Percentiles rank a stretch among this genome's conserved stretches.
Evolutionary conservation across 176 grass and related monocot genomes (phyloP).

Genomic region (Zea luxurians): DNA sequence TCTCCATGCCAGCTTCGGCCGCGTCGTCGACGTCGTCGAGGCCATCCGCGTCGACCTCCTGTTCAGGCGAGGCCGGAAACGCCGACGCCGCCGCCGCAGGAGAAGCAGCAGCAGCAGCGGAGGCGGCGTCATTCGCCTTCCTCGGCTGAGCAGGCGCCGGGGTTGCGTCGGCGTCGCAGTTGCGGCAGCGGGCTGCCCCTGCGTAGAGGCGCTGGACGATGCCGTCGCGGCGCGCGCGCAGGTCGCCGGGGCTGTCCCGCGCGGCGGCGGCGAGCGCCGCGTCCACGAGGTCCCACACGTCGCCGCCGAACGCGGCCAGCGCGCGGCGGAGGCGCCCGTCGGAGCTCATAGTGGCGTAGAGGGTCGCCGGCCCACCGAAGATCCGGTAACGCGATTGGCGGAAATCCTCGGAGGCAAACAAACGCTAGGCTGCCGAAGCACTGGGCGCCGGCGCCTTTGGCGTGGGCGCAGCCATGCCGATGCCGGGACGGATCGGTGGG

Average conservation of each 20-base stretch:
- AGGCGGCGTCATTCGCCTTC: background rate
- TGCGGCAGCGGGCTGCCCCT: slow-evolving; percentile 36
- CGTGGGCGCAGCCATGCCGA: slow-evolving; percentile 38
- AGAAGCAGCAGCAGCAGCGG: background rate
- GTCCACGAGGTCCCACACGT: slow-evolving; percentile 76
- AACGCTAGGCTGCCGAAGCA: slow-evolving; percentile 8
- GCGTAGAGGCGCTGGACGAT: slow-evolving; percentile 73
- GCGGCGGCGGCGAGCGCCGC: slow-evolving; percentile 54
- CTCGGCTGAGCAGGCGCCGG: background rate
- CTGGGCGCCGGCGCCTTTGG: slow-evolving; percentile 28
- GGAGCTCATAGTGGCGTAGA: slow-evolving; percentile 33
- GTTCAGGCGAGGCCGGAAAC: slow-evolving; percentile 22
- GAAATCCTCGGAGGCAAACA: background rate
- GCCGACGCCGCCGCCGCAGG: slow-evolving; percentile 1
- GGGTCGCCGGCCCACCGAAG: background rate
- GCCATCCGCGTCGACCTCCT: slow-evolving; percentile 29
- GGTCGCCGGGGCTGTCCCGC: slow-evolving; percentile 56
- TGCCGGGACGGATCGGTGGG: slow-evolving; percentile 40
- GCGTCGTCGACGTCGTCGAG: slow-evolving; percentile 33
- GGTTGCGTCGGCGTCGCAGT: slow-evolving; percentile 38
- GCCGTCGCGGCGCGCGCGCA: slow-evolving; percentile 65
- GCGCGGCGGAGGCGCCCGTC: slow-evolving; percentile 58
- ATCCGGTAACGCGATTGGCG: background rate
- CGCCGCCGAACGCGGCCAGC: slow-evolving; percentile 47
- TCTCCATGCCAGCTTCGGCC: slow-evolving; percentile 28